These are phyloP conservation scores for Penicillium sp. DNA, from an alignment of 2,329 filamentous ascomycete genomes.

Conservation along the genomic window DNA sequence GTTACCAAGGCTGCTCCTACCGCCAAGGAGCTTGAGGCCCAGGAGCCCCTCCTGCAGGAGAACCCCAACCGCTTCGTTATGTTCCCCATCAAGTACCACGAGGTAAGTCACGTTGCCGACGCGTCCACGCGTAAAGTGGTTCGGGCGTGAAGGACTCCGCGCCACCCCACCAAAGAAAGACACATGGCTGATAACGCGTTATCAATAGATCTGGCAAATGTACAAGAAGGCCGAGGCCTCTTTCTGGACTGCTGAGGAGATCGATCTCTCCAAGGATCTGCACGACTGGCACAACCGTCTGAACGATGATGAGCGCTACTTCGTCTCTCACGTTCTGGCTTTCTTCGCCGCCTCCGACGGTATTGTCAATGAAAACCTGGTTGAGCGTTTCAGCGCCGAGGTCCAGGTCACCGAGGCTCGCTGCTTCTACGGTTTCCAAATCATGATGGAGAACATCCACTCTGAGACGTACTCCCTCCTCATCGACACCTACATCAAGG, in stretches of 20 bases:
- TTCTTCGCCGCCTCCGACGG: slow-evolving; percentile 99
- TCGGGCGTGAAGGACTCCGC: slow-evolving; percentile 20
- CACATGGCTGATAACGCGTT: slow-evolving; percentile 15
- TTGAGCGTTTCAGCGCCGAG: slow-evolving; percentile 96
- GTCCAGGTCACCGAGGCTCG: slow-evolving; percentile 97
- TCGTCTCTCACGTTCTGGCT: slow-evolving; percentile 96
- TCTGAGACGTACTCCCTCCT: slow-evolving; percentile 99
- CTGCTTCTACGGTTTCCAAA: slow-evolving; percentile 99
- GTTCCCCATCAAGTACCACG: slow-evolving; percentile 99
- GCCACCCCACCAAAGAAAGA: neutral
- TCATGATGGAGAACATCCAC: slow-evolving; percentile 99
- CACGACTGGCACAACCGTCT: slow-evolving; percentile 98
- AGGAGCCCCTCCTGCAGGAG: slow-evolving; percentile 92
- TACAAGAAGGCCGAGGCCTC: slow-evolving; percentile 99
- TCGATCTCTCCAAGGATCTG: slow-evolving; percentile 97
- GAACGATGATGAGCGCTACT: slow-evolving; percentile 96
- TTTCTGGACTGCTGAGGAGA: slow-evolving; percentile 99
- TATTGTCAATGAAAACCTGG: slow-evolving; percentile 99
- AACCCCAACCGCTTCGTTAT: slow-evolving; percentile 96
- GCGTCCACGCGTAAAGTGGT: slow-evolving; percentile 71
- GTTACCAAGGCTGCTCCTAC: slow-evolving; percentile 51
- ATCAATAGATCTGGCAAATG: slow-evolving; percentile 94
- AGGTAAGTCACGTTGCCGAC: slow-evolving; percentile 72
- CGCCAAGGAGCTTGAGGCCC: slow-evolving; percentile 71
- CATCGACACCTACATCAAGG: slow-evolving; percentile 99